Percentiles rank a stretch among this genome's conserved stretches.
Evolutionary conservation across 306 rosid genomes (phyloP).

Genomic region (Prosopis cineraria): DNA sequence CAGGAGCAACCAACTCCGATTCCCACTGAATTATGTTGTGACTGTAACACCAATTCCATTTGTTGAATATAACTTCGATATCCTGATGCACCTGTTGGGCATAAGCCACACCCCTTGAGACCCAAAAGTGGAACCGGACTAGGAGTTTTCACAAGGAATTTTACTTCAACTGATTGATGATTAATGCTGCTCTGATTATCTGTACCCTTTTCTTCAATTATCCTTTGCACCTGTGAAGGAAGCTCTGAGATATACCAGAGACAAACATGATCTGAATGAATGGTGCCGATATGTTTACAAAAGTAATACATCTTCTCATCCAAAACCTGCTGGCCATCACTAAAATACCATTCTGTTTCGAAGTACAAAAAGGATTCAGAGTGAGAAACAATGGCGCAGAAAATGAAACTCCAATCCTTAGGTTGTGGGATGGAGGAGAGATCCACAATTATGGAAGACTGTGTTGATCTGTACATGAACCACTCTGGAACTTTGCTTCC

Average conservation of each 20-base stretch:
- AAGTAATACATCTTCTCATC: neutral
- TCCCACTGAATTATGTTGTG: neutral
- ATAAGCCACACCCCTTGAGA: conserved; percentile 10
- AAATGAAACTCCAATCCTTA: neutral
- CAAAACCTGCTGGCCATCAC: neutral
- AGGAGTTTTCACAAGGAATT: neutral
- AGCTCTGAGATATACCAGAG: neutral
- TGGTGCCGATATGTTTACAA: neutral
- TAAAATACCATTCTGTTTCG: neutral
- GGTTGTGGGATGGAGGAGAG: neutral
- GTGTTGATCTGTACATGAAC: neutral
- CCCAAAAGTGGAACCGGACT: neutral
- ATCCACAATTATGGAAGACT: neutral
- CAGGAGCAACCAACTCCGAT: neutral
- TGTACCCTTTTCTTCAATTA: neutral
- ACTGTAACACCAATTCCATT: neutral
- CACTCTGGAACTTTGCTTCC: conserved; percentile 14
- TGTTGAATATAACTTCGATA: neutral
- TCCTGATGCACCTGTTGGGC: neutral
- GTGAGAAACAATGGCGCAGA: neutral
- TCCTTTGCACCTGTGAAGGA: neutral
- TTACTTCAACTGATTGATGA: neutral
- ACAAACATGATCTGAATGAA: neutral
- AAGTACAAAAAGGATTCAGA: neutral
- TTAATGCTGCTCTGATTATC: neutral